Conservation (phyloP, 257 asterid species). For the Gentiana dahurica region DNA sequence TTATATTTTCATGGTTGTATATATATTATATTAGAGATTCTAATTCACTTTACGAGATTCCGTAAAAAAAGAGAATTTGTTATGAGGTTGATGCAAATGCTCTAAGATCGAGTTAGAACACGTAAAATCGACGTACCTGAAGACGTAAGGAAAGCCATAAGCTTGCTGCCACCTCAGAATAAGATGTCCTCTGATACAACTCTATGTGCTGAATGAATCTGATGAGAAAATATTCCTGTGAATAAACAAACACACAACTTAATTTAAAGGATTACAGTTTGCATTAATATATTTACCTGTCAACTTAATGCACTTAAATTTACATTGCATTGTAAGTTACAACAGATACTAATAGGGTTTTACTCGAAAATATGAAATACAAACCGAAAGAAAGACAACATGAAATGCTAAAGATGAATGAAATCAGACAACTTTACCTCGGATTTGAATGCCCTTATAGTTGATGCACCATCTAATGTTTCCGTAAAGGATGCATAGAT, state of each 20-base stretch:
- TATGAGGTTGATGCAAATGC: no score
- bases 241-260: constrained; percentile 2
- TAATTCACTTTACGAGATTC: no score
- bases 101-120: no score
- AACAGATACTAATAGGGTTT: neutral
- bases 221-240: constrained; percentile 59
- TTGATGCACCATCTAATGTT: constrained; percentile 86
- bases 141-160: constrained; percentile 98
- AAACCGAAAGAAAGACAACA: neutral
- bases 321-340: no score
- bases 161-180: constrained; percentile 85
- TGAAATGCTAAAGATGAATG: no score
- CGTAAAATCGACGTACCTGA: constrained; percentile 41
- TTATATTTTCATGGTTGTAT: neutral
- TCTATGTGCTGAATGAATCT: constrained; percentile 53
- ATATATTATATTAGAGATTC: neutral
- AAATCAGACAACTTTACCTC: constrained; percentile 32
- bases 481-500: constrained; percentile 92
- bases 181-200: constrained; percentile 77
- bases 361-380: neutral
- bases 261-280: no score
- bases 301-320: no score
- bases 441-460: constrained; percentile 75
- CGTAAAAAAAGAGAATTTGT: no score
- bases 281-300: no score